These are phyloP conservation scores for Simplicillium aogashimaense DNA, from an alignment of 2,329 filamentous ascomycete genomes.

Conservation along the genomic window DNA sequence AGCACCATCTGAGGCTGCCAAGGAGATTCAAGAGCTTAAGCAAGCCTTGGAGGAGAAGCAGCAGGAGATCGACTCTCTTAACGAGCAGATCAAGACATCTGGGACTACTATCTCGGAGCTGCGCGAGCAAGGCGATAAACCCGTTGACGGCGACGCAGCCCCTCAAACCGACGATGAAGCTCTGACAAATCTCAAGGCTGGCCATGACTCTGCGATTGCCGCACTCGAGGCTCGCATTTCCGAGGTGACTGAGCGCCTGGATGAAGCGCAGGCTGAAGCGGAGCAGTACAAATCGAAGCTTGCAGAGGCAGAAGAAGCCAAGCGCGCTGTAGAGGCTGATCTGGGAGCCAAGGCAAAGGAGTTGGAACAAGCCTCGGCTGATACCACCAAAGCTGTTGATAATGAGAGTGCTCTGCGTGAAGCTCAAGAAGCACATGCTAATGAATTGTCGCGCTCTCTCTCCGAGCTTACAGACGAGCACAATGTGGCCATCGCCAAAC, in stretches of 20 bases:
- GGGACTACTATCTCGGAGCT: constrained; percentile 46
- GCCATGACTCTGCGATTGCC: constrained; percentile 38
- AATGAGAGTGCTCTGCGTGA: constrained; percentile 22
- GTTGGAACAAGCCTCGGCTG: constrained; percentile 31
- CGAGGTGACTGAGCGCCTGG: constrained; percentile 40
- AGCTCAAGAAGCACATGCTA: constrained; percentile 35
- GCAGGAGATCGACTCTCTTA: constrained; percentile 45
- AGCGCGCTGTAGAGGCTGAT: constrained; percentile 37
- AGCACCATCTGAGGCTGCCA: constrained; percentile 31
- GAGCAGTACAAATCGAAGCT: constrained; percentile 39
- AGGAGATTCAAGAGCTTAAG: constrained; percentile 52
- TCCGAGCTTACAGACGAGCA: constrained; percentile 40
- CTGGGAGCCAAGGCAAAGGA: constrained; percentile 38
- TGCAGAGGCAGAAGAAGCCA: constrained; percentile 35
- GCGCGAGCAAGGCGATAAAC: constrained; percentile 35
- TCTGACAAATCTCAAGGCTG: constrained; percentile 37
- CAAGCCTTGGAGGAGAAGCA: constrained; percentile 48
- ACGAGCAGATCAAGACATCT: constrained; percentile 43
- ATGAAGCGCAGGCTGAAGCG: constrained; percentile 39
- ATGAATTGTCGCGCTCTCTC: constrained; percentile 40
- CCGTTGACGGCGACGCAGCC: constrained; percentile 26
- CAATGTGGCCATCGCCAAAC: constrained; percentile 31
- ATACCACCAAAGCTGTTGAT: constrained; percentile 18
- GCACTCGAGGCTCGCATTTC: constrained; percentile 35
- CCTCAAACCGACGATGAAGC: constrained; percentile 28